A percentile compares a stretch with the other conserved stretches of the same genome.
phyloP scores from a whole-genome alignment of 345 rosid species.

The Citrus glauca region DNA sequence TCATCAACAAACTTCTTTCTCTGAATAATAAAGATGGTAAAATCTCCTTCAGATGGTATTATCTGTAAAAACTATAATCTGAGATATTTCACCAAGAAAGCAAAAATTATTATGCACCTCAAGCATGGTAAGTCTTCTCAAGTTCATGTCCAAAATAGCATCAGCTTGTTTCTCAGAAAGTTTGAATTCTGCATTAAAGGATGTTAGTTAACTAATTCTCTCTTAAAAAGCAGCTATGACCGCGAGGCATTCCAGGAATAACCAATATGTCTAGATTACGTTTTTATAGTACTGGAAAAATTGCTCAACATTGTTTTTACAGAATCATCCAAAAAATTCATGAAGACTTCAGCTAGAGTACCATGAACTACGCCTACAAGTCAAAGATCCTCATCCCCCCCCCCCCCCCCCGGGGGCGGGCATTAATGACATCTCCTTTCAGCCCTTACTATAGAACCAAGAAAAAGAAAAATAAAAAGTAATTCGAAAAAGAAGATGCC shows the following conservation, averaged over 20 bases:
- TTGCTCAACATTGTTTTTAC: neutral
- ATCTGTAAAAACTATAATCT: neutral
- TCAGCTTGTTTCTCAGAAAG: constrained; percentile 93
- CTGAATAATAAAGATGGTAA: constrained; percentile 34
- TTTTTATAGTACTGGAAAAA: neutral
- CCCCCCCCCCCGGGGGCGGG: no score
- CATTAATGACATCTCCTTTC: neutral
- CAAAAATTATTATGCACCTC: constrained; percentile 52
- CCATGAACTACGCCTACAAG: neutral
- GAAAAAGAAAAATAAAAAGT: no score
- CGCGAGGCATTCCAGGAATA: neutral
- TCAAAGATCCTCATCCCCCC: neutral
- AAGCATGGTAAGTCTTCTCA: constrained; percentile 73
- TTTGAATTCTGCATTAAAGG: constrained; percentile 46
- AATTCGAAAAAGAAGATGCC: neutral
- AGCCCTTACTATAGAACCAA: neutral
- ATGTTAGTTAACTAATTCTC: neutral
- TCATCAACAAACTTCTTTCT: constrained; percentile 73
- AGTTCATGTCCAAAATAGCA: constrained; percentile 77
- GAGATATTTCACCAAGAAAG: constrained; percentile 12
- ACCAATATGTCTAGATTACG: neutral
- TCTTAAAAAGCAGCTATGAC: no score
- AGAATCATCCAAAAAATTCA: neutral
- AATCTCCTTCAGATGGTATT: constrained; percentile 6
- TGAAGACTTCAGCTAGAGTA: neutral